These are phyloP conservation scores for Amphicarpaea edgeworthii DNA, from an alignment of 306 rosid genomes.

Conservation along the genomic window DNA sequence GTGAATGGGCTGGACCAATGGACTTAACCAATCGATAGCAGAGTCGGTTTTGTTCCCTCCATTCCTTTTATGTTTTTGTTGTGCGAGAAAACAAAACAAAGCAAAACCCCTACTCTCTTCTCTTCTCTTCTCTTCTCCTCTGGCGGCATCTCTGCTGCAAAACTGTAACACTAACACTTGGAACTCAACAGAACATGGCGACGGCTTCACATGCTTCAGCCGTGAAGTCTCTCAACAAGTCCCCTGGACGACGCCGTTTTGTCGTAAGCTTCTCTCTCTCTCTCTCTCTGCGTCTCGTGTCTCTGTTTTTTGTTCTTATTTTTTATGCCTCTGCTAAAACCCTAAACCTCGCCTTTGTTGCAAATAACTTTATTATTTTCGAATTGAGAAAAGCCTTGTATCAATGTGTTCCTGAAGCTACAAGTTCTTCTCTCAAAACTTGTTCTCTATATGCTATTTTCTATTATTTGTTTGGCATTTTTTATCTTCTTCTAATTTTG, in stretches of 20 bases:
- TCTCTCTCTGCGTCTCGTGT: neutral
- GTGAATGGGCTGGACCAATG: no score
- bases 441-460: neutral
- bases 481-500: neutral
- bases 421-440: neutral
- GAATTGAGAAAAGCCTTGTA: neutral
- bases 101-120: neutral
- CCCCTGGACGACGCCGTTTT: conserved; percentile 79
- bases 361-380: neutral
- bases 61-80: neutral
- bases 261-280: conserved; percentile 55
- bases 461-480: neutral
- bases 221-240: conserved; percentile 88
- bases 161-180: neutral
- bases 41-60: neutral
- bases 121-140: neutral
- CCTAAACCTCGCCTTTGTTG: conserved; percentile 40
- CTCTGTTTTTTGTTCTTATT: neutral
- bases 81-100: no score
- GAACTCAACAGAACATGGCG: conserved; percentile 56
- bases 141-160: neutral
- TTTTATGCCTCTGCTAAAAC: conserved; percentile 33
- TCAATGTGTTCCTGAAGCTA: neutral
- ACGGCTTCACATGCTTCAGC: conserved; percentile 73
- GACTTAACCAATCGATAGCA: no score